phyloP scores from a whole-genome alignment of 2,329 filamentous ascomycete species.

The Aspergillus tubingensis region DNA sequence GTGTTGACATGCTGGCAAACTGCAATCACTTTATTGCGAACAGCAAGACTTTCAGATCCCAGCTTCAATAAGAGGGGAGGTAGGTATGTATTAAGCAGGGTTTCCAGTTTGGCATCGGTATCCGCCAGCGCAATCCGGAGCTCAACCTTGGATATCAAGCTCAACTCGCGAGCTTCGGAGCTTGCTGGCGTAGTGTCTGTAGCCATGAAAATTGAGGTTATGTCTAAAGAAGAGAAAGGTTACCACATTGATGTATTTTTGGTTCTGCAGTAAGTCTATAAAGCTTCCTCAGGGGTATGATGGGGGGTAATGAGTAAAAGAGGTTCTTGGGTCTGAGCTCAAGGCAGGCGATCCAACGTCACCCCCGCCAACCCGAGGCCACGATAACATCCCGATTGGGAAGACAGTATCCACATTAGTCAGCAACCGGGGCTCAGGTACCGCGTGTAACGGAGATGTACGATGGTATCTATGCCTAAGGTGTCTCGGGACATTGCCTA shows the following conservation, averaged over 20 bases:
- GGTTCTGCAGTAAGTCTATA: not conserved
- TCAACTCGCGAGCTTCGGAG: conserved; percentile 67
- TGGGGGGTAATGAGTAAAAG: not conserved
- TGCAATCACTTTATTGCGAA: conserved; percentile 75
- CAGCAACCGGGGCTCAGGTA: conserved; percentile 9
- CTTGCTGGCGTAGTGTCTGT: conserved; percentile 34
- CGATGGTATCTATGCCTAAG: not conserved
- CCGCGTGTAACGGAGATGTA: not conserved
- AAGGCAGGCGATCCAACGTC: conserved; percentile 23
- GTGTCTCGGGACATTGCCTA: too few relatives aligned
- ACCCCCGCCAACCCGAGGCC: conserved; percentile 17
- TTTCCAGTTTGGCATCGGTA: conserved; percentile 78
- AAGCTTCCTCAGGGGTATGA: not conserved
- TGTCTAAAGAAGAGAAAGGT: too few relatives aligned
- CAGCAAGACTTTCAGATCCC: conserved; percentile 73
- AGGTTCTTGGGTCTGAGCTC: not conserved
- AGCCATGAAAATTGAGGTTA: conserved; percentile 29
- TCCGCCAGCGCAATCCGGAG: conserved; percentile 80
- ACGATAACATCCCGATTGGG: conserved; percentile 16
- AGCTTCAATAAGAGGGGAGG: conserved; percentile 83
- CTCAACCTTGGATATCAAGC: conserved; percentile 81
- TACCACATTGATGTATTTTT: conserved; percentile 13
- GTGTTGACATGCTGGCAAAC: conserved; percentile 73
- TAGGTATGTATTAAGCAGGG: conserved; percentile 76
- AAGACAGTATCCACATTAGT: conserved; percentile 17